These are phyloP conservation scores for Tuber calosporum DNA, from an alignment of 495 filamentous ascomycete genomes.

Conservation along the genomic window DNA sequence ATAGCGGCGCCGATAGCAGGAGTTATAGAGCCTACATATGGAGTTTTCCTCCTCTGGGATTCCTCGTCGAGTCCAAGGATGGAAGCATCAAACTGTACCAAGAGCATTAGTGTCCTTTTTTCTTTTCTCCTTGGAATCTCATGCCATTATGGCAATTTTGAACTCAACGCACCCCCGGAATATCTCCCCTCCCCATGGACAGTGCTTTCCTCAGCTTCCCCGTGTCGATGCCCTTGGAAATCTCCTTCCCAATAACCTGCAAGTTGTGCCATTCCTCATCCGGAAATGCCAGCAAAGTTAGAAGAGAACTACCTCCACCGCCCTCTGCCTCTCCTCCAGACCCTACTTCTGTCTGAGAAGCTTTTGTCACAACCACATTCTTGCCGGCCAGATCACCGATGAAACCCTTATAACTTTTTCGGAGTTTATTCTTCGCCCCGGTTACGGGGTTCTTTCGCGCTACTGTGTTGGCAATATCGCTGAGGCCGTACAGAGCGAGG, in stretches of 20 bases:
- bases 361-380: constrained; percentile 44
- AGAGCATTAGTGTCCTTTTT: constrained; percentile 8
- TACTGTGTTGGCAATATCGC: constrained; percentile 56
- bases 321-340: constrained; percentile 44
- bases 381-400: constrained; percentile 59
- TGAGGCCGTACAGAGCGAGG: constrained; percentile 56
- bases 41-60: constrained; percentile 39
- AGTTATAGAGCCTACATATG: constrained; percentile 23
- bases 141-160: not conserved
- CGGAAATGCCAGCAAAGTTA: constrained; percentile 49
- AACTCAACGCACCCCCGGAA: constrained; percentile 38
- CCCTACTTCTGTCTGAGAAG: constrained; percentile 49
- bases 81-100: constrained; percentile 39
- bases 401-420: constrained; percentile 69
- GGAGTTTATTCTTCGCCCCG: constrained; percentile 64
- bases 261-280: constrained; percentile 62
- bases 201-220: constrained; percentile 37
- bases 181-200: constrained; percentile 36
- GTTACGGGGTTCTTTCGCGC: constrained; percentile 58
- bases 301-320: constrained; percentile 46
- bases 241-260: constrained; percentile 56
- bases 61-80: constrained; percentile 56
- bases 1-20: constrained; percentile 26
- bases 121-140: not conserved
- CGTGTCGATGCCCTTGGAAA: constrained; percentile 43